Evolutionary conservation across 2,329 filamentous ascomycete species (phyloP).

Genomic region (Beauveria sp.): DNA sequence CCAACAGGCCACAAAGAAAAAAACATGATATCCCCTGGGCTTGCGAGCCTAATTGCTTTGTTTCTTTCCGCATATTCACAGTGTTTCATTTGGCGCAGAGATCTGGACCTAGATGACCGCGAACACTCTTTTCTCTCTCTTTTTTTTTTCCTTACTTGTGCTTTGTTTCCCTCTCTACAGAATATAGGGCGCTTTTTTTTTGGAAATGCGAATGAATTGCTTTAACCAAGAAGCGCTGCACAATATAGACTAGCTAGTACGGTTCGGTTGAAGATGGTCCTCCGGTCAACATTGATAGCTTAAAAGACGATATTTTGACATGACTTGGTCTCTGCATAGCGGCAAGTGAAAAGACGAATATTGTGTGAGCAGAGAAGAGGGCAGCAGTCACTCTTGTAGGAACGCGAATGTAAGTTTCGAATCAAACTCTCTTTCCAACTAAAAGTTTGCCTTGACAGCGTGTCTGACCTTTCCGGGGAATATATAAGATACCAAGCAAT

Average conservation of each 20-base stretch:
- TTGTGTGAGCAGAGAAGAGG: background rate
- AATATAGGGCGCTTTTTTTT: background rate
- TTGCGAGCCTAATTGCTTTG: background rate
- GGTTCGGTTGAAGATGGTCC: background rate
- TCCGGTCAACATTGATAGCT: background rate
- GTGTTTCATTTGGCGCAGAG: constrained; percentile 7
- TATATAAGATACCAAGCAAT: background rate
- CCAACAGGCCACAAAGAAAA: constrained; percentile 4
- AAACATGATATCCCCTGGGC: constrained; percentile 14
- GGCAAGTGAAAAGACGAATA: background rate
- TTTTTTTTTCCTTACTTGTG: background rate
- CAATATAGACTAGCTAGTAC: background rate
- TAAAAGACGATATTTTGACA: background rate
- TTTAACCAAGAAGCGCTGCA: background rate
- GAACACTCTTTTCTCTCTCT: background rate
- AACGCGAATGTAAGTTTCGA: background rate
- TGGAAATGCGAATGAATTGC: background rate
- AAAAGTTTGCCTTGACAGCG: background rate
- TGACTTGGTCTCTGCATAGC: background rate
- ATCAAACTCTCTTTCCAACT: background rate
- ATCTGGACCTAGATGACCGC: constrained; percentile 4
- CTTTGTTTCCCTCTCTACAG: background rate
- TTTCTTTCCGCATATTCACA: constrained; percentile 8
- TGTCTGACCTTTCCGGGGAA: background rate
- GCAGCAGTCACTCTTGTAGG: background rate